Percentiles rank a stretch among this genome's conserved stretches.
Evolutionary conservation across 1,139 yeast species (phyloP).

Genomic region (Suhomyces ambrosiae): DNA sequence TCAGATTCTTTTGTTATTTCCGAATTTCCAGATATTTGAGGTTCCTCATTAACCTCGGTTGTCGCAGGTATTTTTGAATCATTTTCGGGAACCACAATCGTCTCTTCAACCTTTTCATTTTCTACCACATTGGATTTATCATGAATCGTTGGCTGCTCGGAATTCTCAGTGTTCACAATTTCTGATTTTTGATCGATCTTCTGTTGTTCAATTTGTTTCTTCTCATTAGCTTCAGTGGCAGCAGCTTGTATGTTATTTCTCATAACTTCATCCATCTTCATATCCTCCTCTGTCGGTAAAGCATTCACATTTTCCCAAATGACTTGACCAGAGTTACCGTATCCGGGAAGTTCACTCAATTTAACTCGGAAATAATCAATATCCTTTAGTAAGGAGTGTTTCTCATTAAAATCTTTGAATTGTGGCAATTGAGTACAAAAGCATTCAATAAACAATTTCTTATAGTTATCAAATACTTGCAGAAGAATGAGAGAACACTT

Average conservation of each 20-base stretch:
- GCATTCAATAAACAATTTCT: slow-evolving; percentile 55
- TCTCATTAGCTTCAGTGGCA: slow-evolving; percentile 6
- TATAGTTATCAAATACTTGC: slow-evolving; percentile 63
- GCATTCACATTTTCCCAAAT: slow-evolving; percentile 67
- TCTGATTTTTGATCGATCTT: not conserved
- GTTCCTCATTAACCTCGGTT: not conserved
- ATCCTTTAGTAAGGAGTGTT: slow-evolving; percentile 58
- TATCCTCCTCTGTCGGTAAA: slow-evolving; percentile 53
- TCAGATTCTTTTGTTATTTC: not conserved
- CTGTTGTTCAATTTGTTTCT: not conserved
- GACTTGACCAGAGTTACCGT: slow-evolving; percentile 66
- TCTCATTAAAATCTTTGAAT: slow-evolving; percentile 55
- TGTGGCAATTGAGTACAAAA: slow-evolving; percentile 53
- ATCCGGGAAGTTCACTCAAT: slow-evolving; percentile 60
- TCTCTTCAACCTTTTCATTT: not conserved
- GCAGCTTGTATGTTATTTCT: slow-evolving; percentile 38
- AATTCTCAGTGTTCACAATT: not conserved
- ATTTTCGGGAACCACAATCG: not conserved
- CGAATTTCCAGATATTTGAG: not conserved
- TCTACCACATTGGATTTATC: too few relatives aligned
- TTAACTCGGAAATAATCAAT: slow-evolving; percentile 67
- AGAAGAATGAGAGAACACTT: slow-evolving; percentile 54
- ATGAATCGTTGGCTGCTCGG: too few relatives aligned
- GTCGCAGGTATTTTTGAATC: too few relatives aligned
- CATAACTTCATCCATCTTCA: slow-evolving; percentile 51